Percentiles rank a stretch among this genome's conserved stretches.
Evolutionary conservation across 345 rosid species (phyloP).

Genomic region (Ceriops decandra): DNA sequence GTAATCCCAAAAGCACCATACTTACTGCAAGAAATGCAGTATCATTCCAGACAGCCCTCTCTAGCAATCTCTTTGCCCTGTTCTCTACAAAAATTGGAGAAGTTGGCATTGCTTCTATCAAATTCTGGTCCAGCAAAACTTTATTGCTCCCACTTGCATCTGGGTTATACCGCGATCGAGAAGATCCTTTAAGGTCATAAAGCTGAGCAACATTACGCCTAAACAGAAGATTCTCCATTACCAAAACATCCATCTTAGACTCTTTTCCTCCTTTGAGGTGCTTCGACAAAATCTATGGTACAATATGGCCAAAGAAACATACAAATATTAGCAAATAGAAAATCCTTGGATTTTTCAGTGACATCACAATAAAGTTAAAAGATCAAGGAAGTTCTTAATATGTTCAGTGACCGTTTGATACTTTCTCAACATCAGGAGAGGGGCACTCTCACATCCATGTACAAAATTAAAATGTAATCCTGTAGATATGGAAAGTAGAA

Average conservation of each 20-base stretch:
- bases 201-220: conserved; percentile 58
- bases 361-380: no score
- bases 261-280: conserved; percentile 83
- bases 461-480: neutral
- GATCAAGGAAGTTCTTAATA: no score
- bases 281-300: conserved; percentile 59
- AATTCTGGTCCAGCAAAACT: conserved; percentile 88
- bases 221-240: conserved; percentile 93
- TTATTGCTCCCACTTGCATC: conserved; percentile 84
- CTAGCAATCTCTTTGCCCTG: conserved; percentile 80
- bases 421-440: no score
- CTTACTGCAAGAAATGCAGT: conserved; percentile 92
- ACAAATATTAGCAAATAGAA: neutral
- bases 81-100: conserved; percentile 86
- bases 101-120: conserved; percentile 93
- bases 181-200: conserved; percentile 92
- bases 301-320: conserved; percentile 19
- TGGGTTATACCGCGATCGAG: conserved; percentile 82
- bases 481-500: conserved; percentile 1
- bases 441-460: no score
- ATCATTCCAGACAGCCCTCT: conserved; percentile 97
- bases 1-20: conserved; percentile 11
- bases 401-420: no score
- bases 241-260: conserved; percentile 77
- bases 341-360: no score